Base-by-base conservation (phyloP, 768 basidiomycete genomes). In the Boletus rubescentipes region DNA sequence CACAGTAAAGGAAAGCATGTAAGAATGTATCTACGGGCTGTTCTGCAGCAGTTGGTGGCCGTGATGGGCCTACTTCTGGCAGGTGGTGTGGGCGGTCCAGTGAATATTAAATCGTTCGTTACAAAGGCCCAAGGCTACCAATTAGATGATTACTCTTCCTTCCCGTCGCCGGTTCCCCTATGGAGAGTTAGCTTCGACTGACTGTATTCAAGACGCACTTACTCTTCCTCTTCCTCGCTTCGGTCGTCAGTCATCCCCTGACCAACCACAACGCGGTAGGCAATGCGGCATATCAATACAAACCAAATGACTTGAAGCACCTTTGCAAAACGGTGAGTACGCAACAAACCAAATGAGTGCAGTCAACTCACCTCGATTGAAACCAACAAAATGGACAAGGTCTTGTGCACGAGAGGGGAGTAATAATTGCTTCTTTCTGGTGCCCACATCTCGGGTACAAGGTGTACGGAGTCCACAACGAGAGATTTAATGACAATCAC, bases 241-340 rank as follows among this genome's bases (percentile, higher is more conserved):
- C 94, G 80, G 20, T 77, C 79, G 58, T 98, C 95, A 29, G 91
- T 83, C 2, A 92, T 93, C 9, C 84, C 87, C 37, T 78, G 73
- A 1, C 89, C 90, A 8, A 72, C 76, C 31, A 94, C 61, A 7
- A 94, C 94, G 29, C 84, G 77, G 71, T 81, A 91, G 15, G 90
- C 90, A 20, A 96, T 79, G 26, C 84, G 80, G 59, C 83, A 83
- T 57, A 95, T 93, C 84, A 89, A 85, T 61, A 76, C 75, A 69
- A 92, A 92, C 95, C 95, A 98, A 23, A 91, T 68, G n/a, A 82
- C 70, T 68, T 93, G 89, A n/a, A 92, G 61, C n/a, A 83, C 63
- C 89, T 91, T 56, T 9, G 39, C 35, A 26, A 20, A 23, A 15
- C 9, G 23, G 29, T 64, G 42, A 56, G 57, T n/a, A 56, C 37